Conservation (phyloP, 768 basidiomycete species). For the Pleurotus sapidus region DNA sequence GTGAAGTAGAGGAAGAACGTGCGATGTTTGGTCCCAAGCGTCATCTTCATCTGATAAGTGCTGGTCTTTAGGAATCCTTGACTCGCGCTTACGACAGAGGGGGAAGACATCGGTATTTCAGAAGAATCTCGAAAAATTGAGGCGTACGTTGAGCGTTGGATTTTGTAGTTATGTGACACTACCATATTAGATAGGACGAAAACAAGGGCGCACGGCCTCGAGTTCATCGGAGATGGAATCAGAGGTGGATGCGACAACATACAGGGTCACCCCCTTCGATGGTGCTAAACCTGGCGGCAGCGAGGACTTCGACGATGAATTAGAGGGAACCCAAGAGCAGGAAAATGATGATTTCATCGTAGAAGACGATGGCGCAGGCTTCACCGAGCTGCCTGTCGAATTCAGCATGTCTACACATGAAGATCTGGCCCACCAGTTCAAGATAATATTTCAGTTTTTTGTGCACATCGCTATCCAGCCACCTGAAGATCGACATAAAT, state of each 20-base stretch:
- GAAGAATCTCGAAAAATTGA: constrained; percentile 62
- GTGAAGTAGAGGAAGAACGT: constrained; percentile 58
- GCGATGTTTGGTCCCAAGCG: constrained; percentile 13
- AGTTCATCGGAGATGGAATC: constrained; percentile 28
- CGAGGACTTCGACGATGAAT: constrained; percentile 34
- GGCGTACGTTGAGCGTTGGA: constrained; percentile 36
- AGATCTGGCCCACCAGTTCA: constrained; percentile 77
- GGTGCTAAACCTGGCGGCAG: constrained; percentile 42
- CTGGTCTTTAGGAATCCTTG: constrained; percentile 50
- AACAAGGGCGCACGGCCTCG: constrained; percentile 31
- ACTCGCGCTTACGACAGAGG: constrained; percentile 59
- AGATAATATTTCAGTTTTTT: constrained; percentile 84
- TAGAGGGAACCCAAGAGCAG: constrained; percentile 24
- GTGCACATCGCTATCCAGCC: constrained; percentile 74
- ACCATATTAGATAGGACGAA: constrained; percentile 32
- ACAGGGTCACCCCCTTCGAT: constrained; percentile 34
- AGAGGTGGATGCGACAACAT: constrained; percentile 26
- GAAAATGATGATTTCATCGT: constrained; percentile 56
- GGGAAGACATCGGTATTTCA: constrained; percentile 60
- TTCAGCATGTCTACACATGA: constrained; percentile 83
- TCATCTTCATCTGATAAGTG: background rate
- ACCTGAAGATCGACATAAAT: constrained; percentile 44
- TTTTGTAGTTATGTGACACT: background rate
- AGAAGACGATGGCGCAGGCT: constrained; percentile 52
- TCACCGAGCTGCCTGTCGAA: constrained; percentile 59